Evolutionary conservation across 2,329 filamentous ascomycete species (phyloP).

Genomic region (Pseudopithomyces maydicus): DNA sequence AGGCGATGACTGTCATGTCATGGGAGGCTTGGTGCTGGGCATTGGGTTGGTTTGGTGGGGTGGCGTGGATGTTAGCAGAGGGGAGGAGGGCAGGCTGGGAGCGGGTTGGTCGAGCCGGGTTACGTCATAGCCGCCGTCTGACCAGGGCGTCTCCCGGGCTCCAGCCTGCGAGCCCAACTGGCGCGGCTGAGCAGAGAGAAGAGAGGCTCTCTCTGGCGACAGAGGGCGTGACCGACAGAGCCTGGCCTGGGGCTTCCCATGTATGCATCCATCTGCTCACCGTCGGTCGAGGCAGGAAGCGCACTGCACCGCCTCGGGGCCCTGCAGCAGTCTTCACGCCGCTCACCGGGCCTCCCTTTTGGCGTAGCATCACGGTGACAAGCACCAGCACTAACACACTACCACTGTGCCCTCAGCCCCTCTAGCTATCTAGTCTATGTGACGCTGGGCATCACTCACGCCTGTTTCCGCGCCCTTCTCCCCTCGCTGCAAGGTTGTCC

Average conservation of each 20-base stretch:
- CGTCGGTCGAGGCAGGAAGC: too few species aligned
- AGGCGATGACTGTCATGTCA: slow-evolving; percentile 29
- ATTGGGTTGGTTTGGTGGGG: slow-evolving; percentile 4
- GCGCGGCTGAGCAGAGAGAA: neutral
- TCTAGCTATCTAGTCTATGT: too few species aligned
- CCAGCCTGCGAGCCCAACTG: neutral
- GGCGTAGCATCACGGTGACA: neutral
- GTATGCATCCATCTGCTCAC: slow-evolving; percentile 3
- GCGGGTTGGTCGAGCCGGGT: slow-evolving; percentile 12
- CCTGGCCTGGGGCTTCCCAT: neutral
- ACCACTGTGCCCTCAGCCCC: too few species aligned
- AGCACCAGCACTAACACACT: neutral
- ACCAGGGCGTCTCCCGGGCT: slow-evolving; percentile 1
- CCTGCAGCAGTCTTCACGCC: neutral
- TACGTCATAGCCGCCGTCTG: slow-evolving; percentile 12
- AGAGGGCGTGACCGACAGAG: neutral
- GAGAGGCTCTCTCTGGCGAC: neutral
- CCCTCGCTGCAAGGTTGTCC: slow-evolving; percentile 13
- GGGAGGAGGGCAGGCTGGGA: slow-evolving; percentile 18
- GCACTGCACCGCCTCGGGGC: slow-evolving; percentile 9
- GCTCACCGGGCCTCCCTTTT: slow-evolving; percentile 7
- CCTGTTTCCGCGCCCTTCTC: neutral
- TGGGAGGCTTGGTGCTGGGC: slow-evolving; percentile 22
- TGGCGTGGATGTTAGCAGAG: slow-evolving; percentile 27
- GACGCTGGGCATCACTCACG: slow-evolving; percentile 7